Percentiles rank a stretch among this genome's conserved stretches.
Conservation (phyloP, 768 basidiomycete species). For the Cystofilobasidium capitatum region DNA sequence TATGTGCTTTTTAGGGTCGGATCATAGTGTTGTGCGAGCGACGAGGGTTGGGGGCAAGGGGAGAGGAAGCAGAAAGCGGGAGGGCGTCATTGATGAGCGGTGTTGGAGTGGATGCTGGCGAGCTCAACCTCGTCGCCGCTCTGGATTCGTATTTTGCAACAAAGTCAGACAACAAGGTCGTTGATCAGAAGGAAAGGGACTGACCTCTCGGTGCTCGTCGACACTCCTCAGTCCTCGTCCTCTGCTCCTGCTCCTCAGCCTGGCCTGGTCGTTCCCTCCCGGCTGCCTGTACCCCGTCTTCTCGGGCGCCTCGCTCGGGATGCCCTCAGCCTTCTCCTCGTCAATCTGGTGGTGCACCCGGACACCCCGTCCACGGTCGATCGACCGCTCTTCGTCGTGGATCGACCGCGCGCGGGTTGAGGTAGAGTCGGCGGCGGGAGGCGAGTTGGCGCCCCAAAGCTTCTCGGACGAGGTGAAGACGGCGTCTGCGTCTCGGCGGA, state of each 20-base stretch:
- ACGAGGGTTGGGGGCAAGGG: neutral
- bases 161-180: neutral
- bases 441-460: neutral
- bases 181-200: neutral
- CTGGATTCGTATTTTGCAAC: neutral
- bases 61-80: neutral
- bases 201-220: neutral
- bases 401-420: neutral
- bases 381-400: neutral
- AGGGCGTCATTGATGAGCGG: neutral
- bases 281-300: slow-evolving; percentile 1
- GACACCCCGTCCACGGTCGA: neutral
- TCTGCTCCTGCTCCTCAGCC: slow-evolving; percentile 5
- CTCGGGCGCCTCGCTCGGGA: slow-evolving; percentile 4
- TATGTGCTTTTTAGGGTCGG: neutral
- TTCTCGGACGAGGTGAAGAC: slow-evolving; percentile 7
- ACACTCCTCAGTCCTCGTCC: neutral
- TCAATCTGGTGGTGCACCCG: neutral
- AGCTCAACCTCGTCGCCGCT: slow-evolving; percentile 11
- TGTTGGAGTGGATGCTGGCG: neutral
- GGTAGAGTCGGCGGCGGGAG: neutral
- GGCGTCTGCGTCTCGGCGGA: slow-evolving; percentile 19
- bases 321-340: slow-evolving; percentile 11
- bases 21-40: neutral
- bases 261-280: neutral